These are phyloP conservation scores for Chytriomyces sp. DNA, from an alignment of 192 early-diverging fungal species.

Conservation along the genomic window DNA sequence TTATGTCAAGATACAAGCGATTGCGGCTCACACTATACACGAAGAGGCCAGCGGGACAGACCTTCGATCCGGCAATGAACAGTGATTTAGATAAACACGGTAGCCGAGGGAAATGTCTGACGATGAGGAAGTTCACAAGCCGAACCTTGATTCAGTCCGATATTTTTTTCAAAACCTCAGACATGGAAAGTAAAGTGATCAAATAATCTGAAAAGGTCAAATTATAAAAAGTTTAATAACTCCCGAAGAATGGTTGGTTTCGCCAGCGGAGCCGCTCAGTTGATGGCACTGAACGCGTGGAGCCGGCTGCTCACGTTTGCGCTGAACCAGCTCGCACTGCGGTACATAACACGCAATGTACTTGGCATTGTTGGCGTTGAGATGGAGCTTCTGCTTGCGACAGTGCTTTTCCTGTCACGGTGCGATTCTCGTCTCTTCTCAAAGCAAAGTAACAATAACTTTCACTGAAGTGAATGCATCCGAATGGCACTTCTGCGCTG, in stretches of 20 bases:
- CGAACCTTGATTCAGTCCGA: too few species aligned
- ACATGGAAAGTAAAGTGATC: too few species aligned
- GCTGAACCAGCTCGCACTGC: constrained; percentile 76
- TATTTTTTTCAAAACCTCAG: too few species aligned
- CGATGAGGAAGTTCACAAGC: too few species aligned
- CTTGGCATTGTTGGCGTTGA: constrained; percentile 79
- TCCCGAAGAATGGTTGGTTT: not conserved
- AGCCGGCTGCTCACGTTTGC: constrained; percentile 67
- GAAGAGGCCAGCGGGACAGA: too few species aligned
- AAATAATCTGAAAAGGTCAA: not conserved
- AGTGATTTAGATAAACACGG: too few species aligned
- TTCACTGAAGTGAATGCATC: constrained; percentile 34
- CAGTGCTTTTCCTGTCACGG: constrained; percentile 88
- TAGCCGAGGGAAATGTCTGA: too few species aligned
- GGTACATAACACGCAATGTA: constrained; percentile 68
- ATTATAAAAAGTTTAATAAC: not conserved
- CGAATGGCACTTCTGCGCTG: constrained; percentile 51
- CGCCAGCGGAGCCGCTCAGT: constrained; percentile 31
- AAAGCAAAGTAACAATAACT: constrained; percentile 17
- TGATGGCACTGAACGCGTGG: constrained; percentile 40
- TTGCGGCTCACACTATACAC: too few species aligned
- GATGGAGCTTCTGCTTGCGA: constrained; percentile 85
- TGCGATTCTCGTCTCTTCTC: constrained; percentile 13
- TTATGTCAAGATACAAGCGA: too few species aligned
- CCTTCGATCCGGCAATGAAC: too few species aligned